Evolutionary conservation across 176 grass and related monocot genomes (phyloP), one percentile per base, ranked within the genome.

Genomic region (Avena insularis): DNA sequence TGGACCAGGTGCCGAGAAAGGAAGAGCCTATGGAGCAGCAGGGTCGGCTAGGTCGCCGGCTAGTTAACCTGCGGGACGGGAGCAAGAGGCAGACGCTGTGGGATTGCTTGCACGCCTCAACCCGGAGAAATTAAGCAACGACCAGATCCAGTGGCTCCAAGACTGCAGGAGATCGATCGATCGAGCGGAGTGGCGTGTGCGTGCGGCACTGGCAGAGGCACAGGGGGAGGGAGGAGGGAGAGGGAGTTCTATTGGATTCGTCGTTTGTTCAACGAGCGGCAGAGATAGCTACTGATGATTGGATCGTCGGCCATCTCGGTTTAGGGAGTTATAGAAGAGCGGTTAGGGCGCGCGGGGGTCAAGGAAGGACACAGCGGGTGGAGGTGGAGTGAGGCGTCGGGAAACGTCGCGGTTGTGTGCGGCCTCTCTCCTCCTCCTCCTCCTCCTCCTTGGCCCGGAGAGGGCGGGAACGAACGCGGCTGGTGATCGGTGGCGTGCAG

Each of bases 391-490:
- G 86, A 57, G 40, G 78, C 27, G 2, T 65, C 45, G 71, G 77
- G 71, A 88, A 88, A 82, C 90, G 86, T 91, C 78, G 83, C 90
- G 83, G 82, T 86, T 86, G 86, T 86, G 82, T 78, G 82, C 51
- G 69, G 40, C 6, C 40, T 43, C 40, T 43, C 40, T 43, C 40
- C 40, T 43, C 38, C 5, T 6, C 38, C 38, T 40, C 5, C 35
- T 35, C 35, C 4, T 4, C 35, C 36, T 38, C 36, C 36, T 5
- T 6, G 38, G 38, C 38, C 4, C 38, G 33, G 33, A 35, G 3
- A 35, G 2, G 33, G 33, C 33, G 33, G 33, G 33, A 35, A 35
- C 31, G 31, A 33, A 33, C 33, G 33, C 33, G 33, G 33, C 33
- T 35, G 40, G 5, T 43, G 40, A 6, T 43, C 40, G 40, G 40